phyloP scores from a whole-genome alignment of 441 rosid genomes.

The Pelargonium exstipulatum region DNA sequence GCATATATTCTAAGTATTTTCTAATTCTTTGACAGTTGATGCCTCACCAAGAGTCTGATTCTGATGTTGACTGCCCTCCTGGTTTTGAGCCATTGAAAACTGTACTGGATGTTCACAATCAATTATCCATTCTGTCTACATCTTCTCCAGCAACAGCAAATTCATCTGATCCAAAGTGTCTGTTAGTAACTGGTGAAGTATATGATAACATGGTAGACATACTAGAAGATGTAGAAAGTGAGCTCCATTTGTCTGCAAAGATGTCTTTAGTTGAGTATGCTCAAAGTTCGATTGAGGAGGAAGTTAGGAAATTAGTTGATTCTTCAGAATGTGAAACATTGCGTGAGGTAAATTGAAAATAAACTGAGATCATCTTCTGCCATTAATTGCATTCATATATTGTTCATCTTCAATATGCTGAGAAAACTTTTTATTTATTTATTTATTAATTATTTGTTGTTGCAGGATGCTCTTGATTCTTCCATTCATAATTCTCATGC shows the following conservation, averaged over 20 bases:
- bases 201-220: constrained; percentile 34
- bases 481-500: constrained; percentile 21
- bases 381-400: constrained; percentile 9
- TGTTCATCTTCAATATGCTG: not conserved
- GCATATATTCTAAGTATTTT: constrained; percentile 20
- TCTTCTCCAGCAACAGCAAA: constrained; percentile 23
- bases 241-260: constrained; percentile 55
- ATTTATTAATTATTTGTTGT: not conserved
- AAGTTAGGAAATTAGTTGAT: constrained; percentile 33
- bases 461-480: constrained; percentile 43
- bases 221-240: constrained; percentile 47
- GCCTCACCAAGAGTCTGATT: constrained; percentile 32
- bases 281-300: constrained; percentile 47
- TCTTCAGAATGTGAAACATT: constrained; percentile 29
- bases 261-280: constrained; percentile 40
- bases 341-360: constrained; percentile 34
- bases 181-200: constrained; percentile 20
- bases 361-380: not conserved
- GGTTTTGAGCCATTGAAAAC: constrained; percentile 37
- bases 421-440: constrained; percentile 18
- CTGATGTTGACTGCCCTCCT: constrained; percentile 37
- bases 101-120: constrained; percentile 24
- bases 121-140: constrained; percentile 21
- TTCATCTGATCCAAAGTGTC: constrained; percentile 26
- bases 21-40: constrained; percentile 35